Base-by-base conservation (phyloP, 2,329 filamentous ascomycete species). In the Lachnellula arida region DNA sequence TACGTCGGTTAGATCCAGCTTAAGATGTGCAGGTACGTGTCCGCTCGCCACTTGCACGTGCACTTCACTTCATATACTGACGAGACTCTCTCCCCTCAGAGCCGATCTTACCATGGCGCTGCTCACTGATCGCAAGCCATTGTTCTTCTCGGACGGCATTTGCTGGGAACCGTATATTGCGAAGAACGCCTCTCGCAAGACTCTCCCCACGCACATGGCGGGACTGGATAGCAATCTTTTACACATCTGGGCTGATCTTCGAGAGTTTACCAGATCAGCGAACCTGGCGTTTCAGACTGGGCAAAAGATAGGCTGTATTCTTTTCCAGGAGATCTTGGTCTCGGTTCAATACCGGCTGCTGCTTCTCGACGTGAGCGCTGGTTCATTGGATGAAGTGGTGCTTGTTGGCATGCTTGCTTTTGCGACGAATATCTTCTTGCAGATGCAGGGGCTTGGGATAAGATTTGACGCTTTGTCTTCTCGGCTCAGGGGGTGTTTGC, bases 331-430 rank as follows among this genome's bases (percentile, higher is more conserved):
- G 17, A 65, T 68, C n/a, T 73, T 76, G 69, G 60, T 64, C 5
- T 70, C 74, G 14, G 64, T 73, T 35, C 71, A 72, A 64, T 77
- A 76, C 58, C 72, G 69, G 1, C 66, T 76, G 2, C 56, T 75
- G 17, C 51, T 63, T 37, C 68, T 72, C 64, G 51, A 58, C 2
- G 68, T 69, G 53, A 55, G 63, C 7, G 17, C 19, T 0, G 63
- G 58, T 6, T 66, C 67, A 1, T 40, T 63, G 6, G 60, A 72
- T 35, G 72, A 76, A 60, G 62, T 65, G 2, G 56, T 76, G 14
- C 70, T 72, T 2, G 62, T 73, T 3, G 72, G 72, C 11, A 63
- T 76, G 1, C 58, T 77, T 1, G 69, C 67, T 22, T 75, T 73
- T 52, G 66, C 67, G 5, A 69, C 65, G 15, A 67, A 67, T 46